These are phyloP conservation scores for Sequoia sempervirens DNA, from an alignment of 75 land plant genomes.

Conservation along the genomic window DNA sequence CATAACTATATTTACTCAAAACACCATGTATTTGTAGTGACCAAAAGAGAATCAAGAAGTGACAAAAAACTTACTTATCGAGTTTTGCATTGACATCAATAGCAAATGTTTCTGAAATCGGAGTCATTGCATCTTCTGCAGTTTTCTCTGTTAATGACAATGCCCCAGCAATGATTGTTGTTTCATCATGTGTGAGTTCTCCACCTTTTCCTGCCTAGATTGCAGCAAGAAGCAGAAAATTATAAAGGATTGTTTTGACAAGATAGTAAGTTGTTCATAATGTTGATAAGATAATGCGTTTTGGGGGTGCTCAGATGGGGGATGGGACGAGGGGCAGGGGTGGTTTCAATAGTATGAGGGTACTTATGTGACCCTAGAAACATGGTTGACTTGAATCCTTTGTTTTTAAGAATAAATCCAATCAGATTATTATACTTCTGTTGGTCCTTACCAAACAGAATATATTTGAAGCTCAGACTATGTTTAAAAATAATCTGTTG, in stretches of 20 bases:
- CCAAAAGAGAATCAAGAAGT: not conserved
- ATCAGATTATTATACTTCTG: not conserved
- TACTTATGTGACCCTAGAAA: not conserved
- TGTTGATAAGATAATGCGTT: not conserved
- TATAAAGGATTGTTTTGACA: not conserved
- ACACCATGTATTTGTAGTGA: not conserved
- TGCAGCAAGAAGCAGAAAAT: not conserved
- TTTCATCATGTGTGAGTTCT: slow-evolving; percentile 97
- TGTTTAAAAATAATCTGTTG: too few species aligned
- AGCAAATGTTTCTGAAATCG: slow-evolving; percentile 75
- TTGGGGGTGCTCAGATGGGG: too few species aligned
- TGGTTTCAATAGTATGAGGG: not conserved
- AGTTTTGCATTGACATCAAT: slow-evolving; percentile 92
- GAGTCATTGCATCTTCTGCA: slow-evolving; percentile 93
- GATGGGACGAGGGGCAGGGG: too few species aligned
- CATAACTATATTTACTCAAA: not conserved
- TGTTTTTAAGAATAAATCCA: not conserved
- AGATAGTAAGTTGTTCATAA: not conserved
- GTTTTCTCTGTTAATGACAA: slow-evolving; percentile 81
- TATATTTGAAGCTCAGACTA: not conserved
- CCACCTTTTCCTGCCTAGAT: slow-evolving; percentile 98
- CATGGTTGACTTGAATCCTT: not conserved
- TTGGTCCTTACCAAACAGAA: not conserved
- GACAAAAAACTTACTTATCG: slow-evolving; percentile 40
- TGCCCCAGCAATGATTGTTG: slow-evolving; percentile 97